Conservation (phyloP, 331 rosid genomes). For the Cydonia oblonga region DNA sequence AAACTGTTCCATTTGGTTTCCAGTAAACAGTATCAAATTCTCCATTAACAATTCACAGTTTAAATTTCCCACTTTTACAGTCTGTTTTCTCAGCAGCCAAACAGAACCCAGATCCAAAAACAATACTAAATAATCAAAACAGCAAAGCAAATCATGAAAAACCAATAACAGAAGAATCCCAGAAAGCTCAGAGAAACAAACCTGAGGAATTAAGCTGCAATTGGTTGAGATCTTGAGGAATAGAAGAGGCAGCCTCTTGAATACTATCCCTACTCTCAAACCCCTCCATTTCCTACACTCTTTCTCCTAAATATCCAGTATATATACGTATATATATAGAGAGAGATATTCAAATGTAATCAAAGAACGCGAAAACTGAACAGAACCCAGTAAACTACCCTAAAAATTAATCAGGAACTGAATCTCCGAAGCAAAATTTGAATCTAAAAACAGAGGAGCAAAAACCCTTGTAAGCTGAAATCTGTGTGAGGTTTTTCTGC, state of each 20-base stretch:
- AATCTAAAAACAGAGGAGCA: neutral
- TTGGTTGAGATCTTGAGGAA: constrained; percentile 43
- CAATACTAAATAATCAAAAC: neutral
- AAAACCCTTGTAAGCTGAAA: constrained; percentile 24
- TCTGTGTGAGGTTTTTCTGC: constrained; percentile 29
- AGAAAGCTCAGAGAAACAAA: constrained; percentile 18
- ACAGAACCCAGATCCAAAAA: constrained; percentile 15
- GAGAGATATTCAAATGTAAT: neutral
- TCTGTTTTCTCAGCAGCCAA: neutral
- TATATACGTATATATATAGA: neutral
- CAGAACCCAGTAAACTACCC: constrained; percentile 23
- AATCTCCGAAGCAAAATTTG: neutral
- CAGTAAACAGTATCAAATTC: neutral
- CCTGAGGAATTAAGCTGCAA: constrained; percentile 58
- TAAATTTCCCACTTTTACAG: neutral
- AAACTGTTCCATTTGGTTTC: neutral
- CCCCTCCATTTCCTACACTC: constrained; percentile 59
- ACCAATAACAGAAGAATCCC: neutral
- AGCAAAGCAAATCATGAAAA: neutral
- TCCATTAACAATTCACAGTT: neutral
- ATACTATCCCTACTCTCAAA: constrained; percentile 52
- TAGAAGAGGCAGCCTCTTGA: constrained; percentile 39
- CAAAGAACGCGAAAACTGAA: constrained; percentile 2
- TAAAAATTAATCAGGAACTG: constrained; percentile 17
- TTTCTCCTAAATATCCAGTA: neutral